Conservation (phyloP, 768 basidiomycete species). For the Trametes sanguinea region DNA sequence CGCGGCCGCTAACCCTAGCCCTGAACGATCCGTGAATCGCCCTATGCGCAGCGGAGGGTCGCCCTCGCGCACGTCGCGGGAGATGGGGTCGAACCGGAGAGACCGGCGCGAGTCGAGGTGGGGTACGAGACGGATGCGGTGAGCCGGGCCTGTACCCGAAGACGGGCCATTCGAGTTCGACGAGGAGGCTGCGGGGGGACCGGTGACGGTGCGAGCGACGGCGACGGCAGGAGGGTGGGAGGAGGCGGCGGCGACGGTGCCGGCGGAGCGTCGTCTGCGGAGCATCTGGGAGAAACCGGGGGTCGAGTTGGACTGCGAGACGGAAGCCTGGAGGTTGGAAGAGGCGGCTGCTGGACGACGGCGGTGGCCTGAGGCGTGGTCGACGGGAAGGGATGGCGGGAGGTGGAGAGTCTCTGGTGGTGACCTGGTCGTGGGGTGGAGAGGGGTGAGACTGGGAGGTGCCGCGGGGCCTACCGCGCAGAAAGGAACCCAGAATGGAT, state of each 20-base stretch:
- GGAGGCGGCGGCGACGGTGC: constrained; percentile 44
- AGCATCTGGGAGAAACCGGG: constrained; percentile 65
- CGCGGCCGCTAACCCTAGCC: constrained; percentile 62
- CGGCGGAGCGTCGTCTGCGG: constrained; percentile 65
- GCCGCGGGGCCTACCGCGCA: constrained; percentile 70
- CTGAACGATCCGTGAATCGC: constrained; percentile 88
- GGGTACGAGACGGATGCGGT: constrained; percentile 92
- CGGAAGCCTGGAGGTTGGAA: constrained; percentile 40
- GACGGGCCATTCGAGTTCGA: constrained; percentile 26
- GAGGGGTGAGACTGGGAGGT: constrained; percentile 58
- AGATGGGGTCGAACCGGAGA: constrained; percentile 90
- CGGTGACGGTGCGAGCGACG: constrained; percentile 27
- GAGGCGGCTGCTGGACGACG: constrained; percentile 43
- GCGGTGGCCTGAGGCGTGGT: constrained; percentile 37
- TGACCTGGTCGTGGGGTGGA: constrained; percentile 38
- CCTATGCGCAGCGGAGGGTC: constrained; percentile 83
- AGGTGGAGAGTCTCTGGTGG: constrained; percentile 45
- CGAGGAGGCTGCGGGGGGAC: constrained; percentile 21
- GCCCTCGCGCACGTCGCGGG: constrained; percentile 74
- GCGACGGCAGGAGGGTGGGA: constrained; percentile 31
- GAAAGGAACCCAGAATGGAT: constrained; percentile 72
- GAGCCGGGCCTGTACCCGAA: constrained; percentile 36
- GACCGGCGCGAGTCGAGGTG: constrained; percentile 90
- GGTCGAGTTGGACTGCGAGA: constrained; percentile 37
- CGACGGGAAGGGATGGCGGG: constrained; percentile 40